Base-by-base conservation (phyloP, 139 green algal genomes). In the Diplosphaera chodatii region DNA sequence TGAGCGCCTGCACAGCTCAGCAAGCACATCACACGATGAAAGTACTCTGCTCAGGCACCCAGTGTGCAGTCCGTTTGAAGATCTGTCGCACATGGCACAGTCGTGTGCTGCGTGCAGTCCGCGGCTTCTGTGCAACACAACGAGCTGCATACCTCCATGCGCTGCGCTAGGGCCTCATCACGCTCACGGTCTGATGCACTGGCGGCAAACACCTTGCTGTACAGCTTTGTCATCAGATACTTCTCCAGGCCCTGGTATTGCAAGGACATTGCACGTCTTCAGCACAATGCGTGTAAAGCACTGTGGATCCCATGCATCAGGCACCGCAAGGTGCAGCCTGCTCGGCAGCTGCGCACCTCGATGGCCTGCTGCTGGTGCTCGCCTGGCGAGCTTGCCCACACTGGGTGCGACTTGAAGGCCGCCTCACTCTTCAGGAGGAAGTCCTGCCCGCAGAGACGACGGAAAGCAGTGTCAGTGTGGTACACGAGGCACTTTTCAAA, bases 171-270 rank as follows among this genome's bases (percentile, higher is more conserved):
- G 33, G 84, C 71, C 29, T 74, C 82, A 74, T 99, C 94, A 0
- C 85, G 76, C 76, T 96, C 91, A 23, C 64, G 62, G 63, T 98
- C 93, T 48, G 91, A 79, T 3, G 56, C 62, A 15, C 63, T 75
- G 16, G 77, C 33, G 0, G 67, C 85, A 79, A 98, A 99, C 1
- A 83, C 89, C 25, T 86, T 81, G 30, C 87, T 77, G 75, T 93
- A 91, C 65, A 98, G 80, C 82, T 98, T 98, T 29, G 89, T 97
- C 85, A 97, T 90, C 30, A 98, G 73, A 71, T 99, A 99, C 80
- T 97, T 97, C 73, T 99, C 94, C 68, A 99, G 74, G 21, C 91
- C 94, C 90, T 97, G 79, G n/a, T n/a, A n/a, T n/a, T n/a, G n/a
- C n/a, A n/a, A n/a, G n/a, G n/a, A n/a, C n/a, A n/a, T n/a, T n/a